Evolutionary conservation across 1,284 basidiomycete genomes (phyloP), one percentile per base, ranked within the genome.

Genomic region (Apiotrichum akiyoshidainum): DNA sequence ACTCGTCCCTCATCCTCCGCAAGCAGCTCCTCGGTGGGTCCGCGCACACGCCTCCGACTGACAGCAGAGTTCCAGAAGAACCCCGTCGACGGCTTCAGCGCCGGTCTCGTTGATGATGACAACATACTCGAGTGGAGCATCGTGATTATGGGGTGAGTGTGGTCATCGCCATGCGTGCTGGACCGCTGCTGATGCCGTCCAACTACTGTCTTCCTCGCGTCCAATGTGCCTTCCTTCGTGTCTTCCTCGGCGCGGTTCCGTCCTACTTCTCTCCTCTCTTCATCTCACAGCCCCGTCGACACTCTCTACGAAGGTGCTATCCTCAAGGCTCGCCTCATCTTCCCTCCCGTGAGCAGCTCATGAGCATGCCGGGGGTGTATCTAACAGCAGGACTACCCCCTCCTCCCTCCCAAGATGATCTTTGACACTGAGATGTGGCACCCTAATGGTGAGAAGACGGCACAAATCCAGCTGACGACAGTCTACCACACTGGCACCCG

Each of bases 371-470:
- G 10, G 9, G 1, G 49, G 48, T 55, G 61, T 45, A 64, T 46
- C 2, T 2, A 10, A 12, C 34, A 19, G 0, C 60, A 76, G 71
- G 92, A 96, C 76, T 99, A 88, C 76, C 95, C 95, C 19, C 80
- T 97, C 54, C 81, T 87, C 41, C 95, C 95, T 19, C 95, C 95
- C 41, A 95, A 90, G 85, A 92, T 99, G 91, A 86, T 86, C 57
- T 99, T 99, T 76, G 84, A 89, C 64, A 93, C 93, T 7, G 86
- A 87, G 61, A 98, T 99, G 94, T 98, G 95, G 95, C 95, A 99
- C 79, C 95, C 96, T 14, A 99, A 97, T 78, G 91, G 94, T 95
- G 65, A 71, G 85, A 76, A 8, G 14, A n/a, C 14, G 19, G 46
- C 16, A 10, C n/a, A 6, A 5, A 22, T n/a, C 37, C 2, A 11